These are phyloP conservation scores for Naganishia albida DNA, from an alignment of 1,284 basidiomycete species.

Conservation along the genomic window DNA sequence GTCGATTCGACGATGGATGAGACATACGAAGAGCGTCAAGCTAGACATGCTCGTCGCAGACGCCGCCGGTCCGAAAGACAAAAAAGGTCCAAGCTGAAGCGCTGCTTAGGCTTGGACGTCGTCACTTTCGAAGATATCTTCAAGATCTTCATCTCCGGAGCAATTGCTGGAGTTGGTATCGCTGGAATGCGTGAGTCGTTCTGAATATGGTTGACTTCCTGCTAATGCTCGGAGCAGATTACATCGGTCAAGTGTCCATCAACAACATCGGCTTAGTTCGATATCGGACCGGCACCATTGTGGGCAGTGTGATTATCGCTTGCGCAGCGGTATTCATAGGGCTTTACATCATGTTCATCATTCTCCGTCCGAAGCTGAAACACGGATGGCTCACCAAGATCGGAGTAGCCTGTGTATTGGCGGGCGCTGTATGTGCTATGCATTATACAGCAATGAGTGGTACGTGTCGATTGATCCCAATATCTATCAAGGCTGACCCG, in stretches of 20 bases:
- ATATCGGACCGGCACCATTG: conserved; percentile 51
- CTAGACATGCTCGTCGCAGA: not conserved
- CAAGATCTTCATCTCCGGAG: conserved; percentile 54
- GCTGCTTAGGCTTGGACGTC: conserved; percentile 50
- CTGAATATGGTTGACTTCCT: conserved; percentile 13
- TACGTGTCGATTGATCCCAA: conserved; percentile 2
- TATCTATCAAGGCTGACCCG: not conserved
- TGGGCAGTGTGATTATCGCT: conserved; percentile 55
- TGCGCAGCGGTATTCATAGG: conserved; percentile 53
- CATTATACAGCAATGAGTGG: conserved; percentile 48
- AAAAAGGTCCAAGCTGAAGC: conserved; percentile 27
- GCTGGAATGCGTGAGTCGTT: conserved; percentile 55
- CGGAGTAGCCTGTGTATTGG: conserved; percentile 53
- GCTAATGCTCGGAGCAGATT: conserved; percentile 43
- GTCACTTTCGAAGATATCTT: conserved; percentile 50
- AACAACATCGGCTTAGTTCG: conserved; percentile 53
- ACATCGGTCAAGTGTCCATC: conserved; percentile 57
- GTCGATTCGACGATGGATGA: not conserved
- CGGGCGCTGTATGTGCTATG: conserved; percentile 53
- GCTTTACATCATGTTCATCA: conserved; percentile 58
- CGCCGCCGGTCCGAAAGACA: not conserved
- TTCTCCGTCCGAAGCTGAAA: conserved; percentile 56
- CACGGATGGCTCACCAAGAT: conserved; percentile 55
- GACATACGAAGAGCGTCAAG: not conserved
- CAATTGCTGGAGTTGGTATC: conserved; percentile 55